Evolutionary conservation across 2,329 filamentous ascomycete species (phyloP), one percentile per base, ranked within the genome.

Genomic region (Pseudocercospora musae): DNA sequence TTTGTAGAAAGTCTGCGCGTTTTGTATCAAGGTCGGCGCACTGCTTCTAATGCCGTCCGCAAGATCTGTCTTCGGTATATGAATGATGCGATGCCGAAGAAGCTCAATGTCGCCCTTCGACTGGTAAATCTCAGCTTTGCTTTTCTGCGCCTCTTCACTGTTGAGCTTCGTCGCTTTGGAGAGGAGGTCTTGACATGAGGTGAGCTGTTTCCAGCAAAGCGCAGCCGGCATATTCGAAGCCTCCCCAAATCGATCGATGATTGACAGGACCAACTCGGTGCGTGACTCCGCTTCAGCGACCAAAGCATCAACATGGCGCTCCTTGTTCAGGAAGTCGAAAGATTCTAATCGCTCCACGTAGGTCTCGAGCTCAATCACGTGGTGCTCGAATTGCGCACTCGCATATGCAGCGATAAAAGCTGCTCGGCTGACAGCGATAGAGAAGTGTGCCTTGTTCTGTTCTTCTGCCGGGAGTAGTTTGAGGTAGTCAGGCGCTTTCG

Each of bases 1-100:
- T 20, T 82, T 79, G 68, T 85, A 87, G 68, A 84, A 87, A 4
- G 81, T 84, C 64, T 82, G 80, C 1, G 85, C 83, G 66, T 87
- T 87, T 59, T 79, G 80, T 40, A 84, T 70, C 11, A 87, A 73
- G 2, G 78, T 81, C 5, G 74, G 67, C 3, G 74, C 76, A 68
- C 83, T 81, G 53, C 78, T 78, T 25, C 74, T 70, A 4, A 78
- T 68, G 4, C 73, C 68, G 55, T 81, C 78, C 1, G 82, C 79
- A 2, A 78, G 67, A 40, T 77, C 73, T 1, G 62, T 57, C n/a
- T 66, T 63, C 0, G 66, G 60, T 25, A 69, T 60, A 11, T 65
- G 69, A 5, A 82, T 81, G 27, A 87, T 72, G 42, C 80, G 79
- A 72, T 80, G 81, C 37, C 85, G 79, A 31, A 81, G 75, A 65